These are phyloP conservation scores for Phytopythium aichiense DNA, from an alignment of 352 stramenopile species.

Conservation along the genomic window DNA sequence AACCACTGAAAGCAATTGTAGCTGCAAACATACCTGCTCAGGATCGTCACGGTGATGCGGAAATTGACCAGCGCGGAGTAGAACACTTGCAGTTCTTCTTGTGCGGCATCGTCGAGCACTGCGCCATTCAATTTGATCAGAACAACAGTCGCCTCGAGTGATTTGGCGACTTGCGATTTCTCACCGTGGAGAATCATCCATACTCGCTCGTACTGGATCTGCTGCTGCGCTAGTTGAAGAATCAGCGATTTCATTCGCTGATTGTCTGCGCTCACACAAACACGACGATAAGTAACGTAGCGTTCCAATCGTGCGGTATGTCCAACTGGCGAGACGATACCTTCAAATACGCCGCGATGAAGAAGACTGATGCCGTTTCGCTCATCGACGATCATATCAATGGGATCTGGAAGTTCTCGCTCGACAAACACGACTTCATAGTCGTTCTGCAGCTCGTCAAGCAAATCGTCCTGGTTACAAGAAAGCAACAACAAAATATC, in stretches of 20 bases:
- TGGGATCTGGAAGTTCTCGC: slow-evolving; percentile 40
- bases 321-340: slow-evolving; percentile 14
- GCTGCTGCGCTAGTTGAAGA: slow-evolving; percentile 50
- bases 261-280: slow-evolving; percentile 21
- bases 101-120: slow-evolving; percentile 11
- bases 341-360: slow-evolving; percentile 26
- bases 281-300: not conserved
- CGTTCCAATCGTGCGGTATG: not conserved
- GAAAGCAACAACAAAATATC: not conserved
- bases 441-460: slow-evolving; percentile 61
- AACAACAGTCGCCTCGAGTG: not conserved
- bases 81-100: slow-evolving; percentile 26
- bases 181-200: slow-evolving; percentile 62
- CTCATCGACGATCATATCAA: slow-evolving; percentile 70
- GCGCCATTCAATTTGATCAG: not conserved
- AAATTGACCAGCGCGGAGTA: slow-evolving; percentile 63
- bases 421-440: slow-evolving; percentile 54
- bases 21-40: slow-evolving; percentile 30
- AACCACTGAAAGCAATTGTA: not conserved
- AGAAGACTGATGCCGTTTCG: slow-evolving; percentile 53
- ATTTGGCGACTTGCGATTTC: not conserved
- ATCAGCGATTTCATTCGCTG: slow-evolving; percentile 40
- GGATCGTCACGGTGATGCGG: slow-evolving; percentile 36
- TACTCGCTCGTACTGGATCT: slow-evolving; percentile 54
- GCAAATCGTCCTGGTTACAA: slow-evolving; percentile 39